phyloP scores from a whole-genome alignment of 1,284 basidiomycete genomes.

The Ceratobasidium sp. region DNA sequence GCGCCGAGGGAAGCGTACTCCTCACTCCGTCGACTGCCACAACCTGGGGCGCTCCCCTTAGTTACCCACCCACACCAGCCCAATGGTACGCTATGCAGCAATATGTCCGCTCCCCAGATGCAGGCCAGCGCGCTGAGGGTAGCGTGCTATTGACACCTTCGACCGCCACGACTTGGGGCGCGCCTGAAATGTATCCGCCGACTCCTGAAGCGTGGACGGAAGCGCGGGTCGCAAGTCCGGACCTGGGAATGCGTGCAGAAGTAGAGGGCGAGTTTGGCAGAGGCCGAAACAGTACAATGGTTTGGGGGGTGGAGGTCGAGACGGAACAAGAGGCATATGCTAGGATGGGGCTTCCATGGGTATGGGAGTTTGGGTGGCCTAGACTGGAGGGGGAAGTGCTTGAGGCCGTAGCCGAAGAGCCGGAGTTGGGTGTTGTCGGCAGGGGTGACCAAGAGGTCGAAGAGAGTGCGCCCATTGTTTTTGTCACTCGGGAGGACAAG shows the following conservation, averaged over 20 bases:
- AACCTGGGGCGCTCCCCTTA: slow-evolving; percentile 48
- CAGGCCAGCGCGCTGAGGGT: slow-evolving; percentile 53
- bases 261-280: slow-evolving; percentile 10
- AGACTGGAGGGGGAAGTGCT: neutral
- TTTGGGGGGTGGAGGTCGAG: slow-evolving; percentile 16
- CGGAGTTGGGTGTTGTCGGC: neutral
- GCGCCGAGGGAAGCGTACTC: slow-evolving; percentile 65
- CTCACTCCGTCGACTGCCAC: slow-evolving; percentile 56
- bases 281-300: slow-evolving; percentile 18
- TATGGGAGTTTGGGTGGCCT: slow-evolving; percentile 31
- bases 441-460: neutral
- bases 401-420: neutral
- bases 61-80: slow-evolving; percentile 41
- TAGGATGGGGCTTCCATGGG: slow-evolving; percentile 16
- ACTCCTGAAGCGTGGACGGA: slow-evolving; percentile 20
- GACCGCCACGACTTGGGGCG: slow-evolving; percentile 60
- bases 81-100: slow-evolving; percentile 50
- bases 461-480: neutral
- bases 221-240: slow-evolving; percentile 25
- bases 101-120: slow-evolving; percentile 58
- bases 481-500: neutral
- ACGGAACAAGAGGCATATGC: slow-evolving; percentile 32
- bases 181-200: slow-evolving; percentile 47
- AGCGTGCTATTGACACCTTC: slow-evolving; percentile 47
- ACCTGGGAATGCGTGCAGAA: neutral